A percentile compares a stretch with the other conserved stretches of the same genome.
Evolutionary conservation across 2,329 filamentous ascomycete species (phyloP).

Genomic region (Coniochaeta hoffmannii): DNA sequence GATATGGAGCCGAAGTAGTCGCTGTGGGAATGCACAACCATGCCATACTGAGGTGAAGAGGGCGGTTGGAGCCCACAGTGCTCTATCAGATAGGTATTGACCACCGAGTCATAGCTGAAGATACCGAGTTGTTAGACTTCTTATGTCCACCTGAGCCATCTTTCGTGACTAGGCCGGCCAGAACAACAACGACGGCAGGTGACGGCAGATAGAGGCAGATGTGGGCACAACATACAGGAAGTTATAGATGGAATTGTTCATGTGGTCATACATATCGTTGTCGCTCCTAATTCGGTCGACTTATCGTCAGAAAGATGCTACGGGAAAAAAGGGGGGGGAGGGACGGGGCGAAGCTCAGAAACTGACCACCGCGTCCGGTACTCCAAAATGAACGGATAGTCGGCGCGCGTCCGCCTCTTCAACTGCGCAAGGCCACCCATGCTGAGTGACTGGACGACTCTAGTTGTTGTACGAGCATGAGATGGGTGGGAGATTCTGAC

Average conservation of each 20-base stretch:
- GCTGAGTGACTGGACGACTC: no score
- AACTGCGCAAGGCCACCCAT: constrained; percentile 31
- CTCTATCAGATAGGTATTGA: constrained; percentile 81
- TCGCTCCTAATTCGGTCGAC: constrained; percentile 61
- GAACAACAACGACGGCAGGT: no score
- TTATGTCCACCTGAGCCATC: no score
- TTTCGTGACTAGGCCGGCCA: no score
- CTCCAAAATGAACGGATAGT: constrained; percentile 73
- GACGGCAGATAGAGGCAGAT: no score
- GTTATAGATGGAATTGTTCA: constrained; percentile 87
- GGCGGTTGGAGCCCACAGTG: constrained; percentile 68
- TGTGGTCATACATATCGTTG: constrained; percentile 91
- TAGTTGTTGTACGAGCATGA: no score
- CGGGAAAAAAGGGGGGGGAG: constrained; percentile 10
- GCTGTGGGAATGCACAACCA: constrained; percentile 79
- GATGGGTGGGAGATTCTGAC: no score
- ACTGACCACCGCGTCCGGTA: constrained; percentile 79
- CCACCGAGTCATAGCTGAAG: constrained; percentile 74
- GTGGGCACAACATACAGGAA: constrained; percentile 51
- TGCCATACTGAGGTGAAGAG: constrained; percentile 64
- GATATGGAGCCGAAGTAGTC: constrained; percentile 78
- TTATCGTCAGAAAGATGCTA: not conserved
- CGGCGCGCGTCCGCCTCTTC: constrained; percentile 57
- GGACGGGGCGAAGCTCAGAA: not conserved
- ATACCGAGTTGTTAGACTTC: no score